Conservation (phyloP, 768 basidiomycete genomes). For the Psilocybe subaeruginosa region DNA sequence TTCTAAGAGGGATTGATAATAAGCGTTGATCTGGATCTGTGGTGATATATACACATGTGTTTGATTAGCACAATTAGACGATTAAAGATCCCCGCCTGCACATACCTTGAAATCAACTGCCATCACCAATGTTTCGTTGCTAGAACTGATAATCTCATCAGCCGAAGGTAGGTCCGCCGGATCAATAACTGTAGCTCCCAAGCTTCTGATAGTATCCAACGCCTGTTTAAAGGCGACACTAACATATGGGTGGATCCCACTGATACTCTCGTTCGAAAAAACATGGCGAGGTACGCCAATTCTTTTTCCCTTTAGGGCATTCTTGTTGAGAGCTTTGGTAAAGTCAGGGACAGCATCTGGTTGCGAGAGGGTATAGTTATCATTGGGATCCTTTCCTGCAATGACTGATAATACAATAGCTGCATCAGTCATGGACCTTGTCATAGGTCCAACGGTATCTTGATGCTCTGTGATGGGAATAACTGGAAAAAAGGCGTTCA, state of each 20-base stretch:
- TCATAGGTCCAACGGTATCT: conserved; percentile 62
- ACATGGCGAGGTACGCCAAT: conserved; percentile 55
- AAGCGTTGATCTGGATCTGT: conserved; percentile 56
- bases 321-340: conserved; percentile 49
- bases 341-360: conserved; percentile 58
- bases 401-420: conserved; percentile 60
- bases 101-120: conserved; percentile 61
- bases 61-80: background rate
- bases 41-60: background rate
- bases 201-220: conserved; percentile 34
- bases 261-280: conserved; percentile 35
- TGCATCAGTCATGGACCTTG: conserved; percentile 55
- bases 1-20: conserved; percentile 45
- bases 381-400: conserved; percentile 56
- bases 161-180: conserved; percentile 64
- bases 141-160: conserved; percentile 47
- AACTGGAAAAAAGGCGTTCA: conserved; percentile 32
- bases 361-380: conserved; percentile 56
- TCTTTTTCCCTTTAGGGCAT: conserved; percentile 52
- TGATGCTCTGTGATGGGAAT: conserved; percentile 60
- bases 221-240: conserved; percentile 42
- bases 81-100: background rate
- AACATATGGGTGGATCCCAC: conserved; percentile 37
- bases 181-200: conserved; percentile 60
- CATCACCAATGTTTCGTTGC: conserved; percentile 58